These are phyloP conservation scores for Davidsoniella eucalypti DNA, from an alignment of 2,329 filamentous ascomycete species.

Conservation along the genomic window DNA sequence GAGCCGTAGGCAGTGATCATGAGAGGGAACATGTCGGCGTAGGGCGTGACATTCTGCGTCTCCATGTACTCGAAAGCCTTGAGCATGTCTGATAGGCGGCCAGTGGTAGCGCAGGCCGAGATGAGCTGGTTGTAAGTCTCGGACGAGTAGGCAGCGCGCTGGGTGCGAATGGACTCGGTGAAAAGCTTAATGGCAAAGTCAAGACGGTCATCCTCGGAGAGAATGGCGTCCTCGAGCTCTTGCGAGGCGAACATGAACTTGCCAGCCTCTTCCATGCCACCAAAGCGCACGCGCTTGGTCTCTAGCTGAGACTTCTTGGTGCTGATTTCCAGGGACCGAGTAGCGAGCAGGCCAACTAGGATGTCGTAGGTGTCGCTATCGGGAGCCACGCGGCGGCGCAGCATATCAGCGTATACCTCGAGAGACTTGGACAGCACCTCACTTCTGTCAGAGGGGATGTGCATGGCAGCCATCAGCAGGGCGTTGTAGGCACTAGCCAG, in stretches of 20 bases:
- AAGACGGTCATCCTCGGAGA: constrained; percentile 75
- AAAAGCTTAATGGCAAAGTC: constrained; percentile 77
- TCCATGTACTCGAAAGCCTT: constrained; percentile 88
- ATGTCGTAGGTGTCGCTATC: constrained; percentile 79
- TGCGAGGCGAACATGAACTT: constrained; percentile 81
- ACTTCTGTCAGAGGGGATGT: constrained; percentile 60
- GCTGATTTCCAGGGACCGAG: constrained; percentile 63
- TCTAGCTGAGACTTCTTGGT: constrained; percentile 58
- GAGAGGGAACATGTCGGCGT: constrained; percentile 67
- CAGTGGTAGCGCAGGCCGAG: constrained; percentile 68
- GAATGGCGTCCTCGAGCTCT: constrained; percentile 71
- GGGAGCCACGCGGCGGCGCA: constrained; percentile 64
- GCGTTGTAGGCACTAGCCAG: constrained; percentile 83
- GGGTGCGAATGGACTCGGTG: constrained; percentile 50
- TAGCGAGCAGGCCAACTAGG: constrained; percentile 65
- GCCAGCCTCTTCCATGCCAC: constrained; percentile 66
- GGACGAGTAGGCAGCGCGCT: constrained; percentile 52
- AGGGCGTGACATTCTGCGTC: constrained; percentile 52
- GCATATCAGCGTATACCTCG: constrained; percentile 94
- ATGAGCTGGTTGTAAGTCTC: constrained; percentile 78
- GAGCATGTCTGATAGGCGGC: constrained; percentile 75
- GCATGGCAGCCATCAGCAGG: constrained; percentile 67
- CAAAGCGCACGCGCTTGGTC: constrained; percentile 68
- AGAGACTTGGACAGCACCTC: constrained; percentile 81
- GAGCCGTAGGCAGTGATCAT: constrained; percentile 93